These are phyloP conservation scores for Ascochyta fabae DNA, from an alignment of 2,329 filamentous ascomycete species.

Conservation along the genomic window DNA sequence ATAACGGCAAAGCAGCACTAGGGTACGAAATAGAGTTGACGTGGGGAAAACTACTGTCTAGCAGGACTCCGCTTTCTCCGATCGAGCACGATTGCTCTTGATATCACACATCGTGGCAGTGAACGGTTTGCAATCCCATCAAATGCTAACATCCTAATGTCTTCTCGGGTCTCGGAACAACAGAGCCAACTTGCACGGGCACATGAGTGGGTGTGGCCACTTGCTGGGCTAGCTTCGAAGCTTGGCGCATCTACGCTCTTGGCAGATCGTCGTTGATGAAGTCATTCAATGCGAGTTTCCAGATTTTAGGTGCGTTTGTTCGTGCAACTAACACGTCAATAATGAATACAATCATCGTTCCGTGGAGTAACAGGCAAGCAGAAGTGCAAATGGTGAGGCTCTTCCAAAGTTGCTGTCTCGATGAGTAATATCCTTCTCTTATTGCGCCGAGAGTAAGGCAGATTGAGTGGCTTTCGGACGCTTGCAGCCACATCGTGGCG, in stretches of 20 bases:
- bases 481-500: slow-evolving; percentile 11
- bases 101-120: not conserved
- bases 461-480: not conserved
- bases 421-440: not conserved
- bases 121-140: not conserved
- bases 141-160: not conserved
- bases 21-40: not conserved
- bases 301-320: not conserved
- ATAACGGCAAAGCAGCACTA: not conserved
- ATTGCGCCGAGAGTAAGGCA: slow-evolving; percentile 11
- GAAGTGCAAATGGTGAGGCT: not conserved
- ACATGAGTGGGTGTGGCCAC: slow-evolving; percentile 6
- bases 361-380: not conserved
- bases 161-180: not conserved
- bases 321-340: slow-evolving; percentile 13
- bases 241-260: slow-evolving; percentile 6
- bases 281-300: slow-evolving; percentile 4
- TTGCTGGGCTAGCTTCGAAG: not conserved
- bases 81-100: slow-evolving; percentile 1
- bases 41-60: not conserved
- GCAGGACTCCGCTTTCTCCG: not conserved
- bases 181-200: not conserved
- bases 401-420: not conserved
- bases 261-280: slow-evolving; percentile 15
- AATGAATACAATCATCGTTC: not conserved